Conservation (phyloP, 495 filamentous ascomycete species). For the Tricharina praecox region DNA sequence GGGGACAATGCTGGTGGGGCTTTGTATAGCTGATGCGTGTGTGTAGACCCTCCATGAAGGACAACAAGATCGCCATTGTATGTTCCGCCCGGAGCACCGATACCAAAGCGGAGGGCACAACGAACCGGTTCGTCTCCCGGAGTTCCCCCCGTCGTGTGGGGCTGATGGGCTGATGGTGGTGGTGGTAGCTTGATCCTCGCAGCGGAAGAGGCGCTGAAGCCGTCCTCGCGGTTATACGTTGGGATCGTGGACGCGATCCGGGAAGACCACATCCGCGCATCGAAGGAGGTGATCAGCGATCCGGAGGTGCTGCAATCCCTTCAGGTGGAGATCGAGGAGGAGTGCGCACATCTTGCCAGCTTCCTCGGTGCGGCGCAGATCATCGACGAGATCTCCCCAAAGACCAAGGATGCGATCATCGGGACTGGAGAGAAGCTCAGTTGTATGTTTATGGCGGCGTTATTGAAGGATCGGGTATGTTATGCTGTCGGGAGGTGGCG, state of each 20-base stretch:
- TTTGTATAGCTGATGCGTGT: too few species aligned
- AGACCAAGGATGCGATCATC: conserved; percentile 71
- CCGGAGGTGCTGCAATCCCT: conserved; percentile 41
- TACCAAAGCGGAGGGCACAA: conserved; percentile 82
- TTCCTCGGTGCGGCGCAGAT: conserved; percentile 42
- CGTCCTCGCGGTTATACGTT: conserved; percentile 45
- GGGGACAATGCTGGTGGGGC: too few species aligned
- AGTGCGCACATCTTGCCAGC: conserved; percentile 47
- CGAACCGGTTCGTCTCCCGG: conserved; percentile 73
- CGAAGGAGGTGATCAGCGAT: conserved; percentile 43
- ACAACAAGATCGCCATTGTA: conserved; percentile 64
- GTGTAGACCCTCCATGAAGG: conserved; percentile 47
- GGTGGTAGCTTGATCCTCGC: conserved; percentile 48
- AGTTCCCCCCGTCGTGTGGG: too few species aligned
- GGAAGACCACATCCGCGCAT: conserved; percentile 53
- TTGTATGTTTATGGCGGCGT: conserved; percentile 65
- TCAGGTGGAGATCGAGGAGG: conserved; percentile 44
- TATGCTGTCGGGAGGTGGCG: neutral
- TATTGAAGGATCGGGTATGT: conserved; percentile 49
- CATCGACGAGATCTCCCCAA: conserved; percentile 52
- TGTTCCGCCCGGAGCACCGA: conserved; percentile 82
- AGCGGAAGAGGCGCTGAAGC: conserved; percentile 48
- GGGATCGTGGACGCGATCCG: conserved; percentile 56
- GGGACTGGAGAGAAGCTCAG: conserved; percentile 85
- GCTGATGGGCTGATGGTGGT: too few species aligned